These are phyloP conservation scores for Acacia crassicarpa DNA, from an alignment of 306 rosid genomes.

Conservation along the genomic window DNA sequence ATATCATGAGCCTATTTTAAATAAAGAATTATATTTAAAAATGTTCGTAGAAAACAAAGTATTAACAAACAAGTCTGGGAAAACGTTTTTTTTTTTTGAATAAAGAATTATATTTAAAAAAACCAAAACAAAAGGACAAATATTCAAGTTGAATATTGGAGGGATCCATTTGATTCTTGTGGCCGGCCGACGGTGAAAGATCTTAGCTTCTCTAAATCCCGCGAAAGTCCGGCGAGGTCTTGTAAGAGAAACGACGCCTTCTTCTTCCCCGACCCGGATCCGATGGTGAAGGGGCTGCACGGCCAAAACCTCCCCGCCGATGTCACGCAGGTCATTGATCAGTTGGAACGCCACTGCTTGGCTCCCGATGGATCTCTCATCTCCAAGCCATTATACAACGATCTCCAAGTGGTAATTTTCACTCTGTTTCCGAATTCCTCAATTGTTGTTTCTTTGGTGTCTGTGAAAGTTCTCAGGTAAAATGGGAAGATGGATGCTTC, in stretches of 20 bases:
- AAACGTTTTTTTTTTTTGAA: neutral
- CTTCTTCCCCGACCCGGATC: neutral
- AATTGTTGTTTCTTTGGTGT: conserved; percentile 7
- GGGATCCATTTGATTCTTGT: neutral
- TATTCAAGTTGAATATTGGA: neutral
- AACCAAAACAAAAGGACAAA: neutral
- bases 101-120: neutral
- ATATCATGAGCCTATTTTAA: no score
- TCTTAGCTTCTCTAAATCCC: neutral
- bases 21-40: no score
- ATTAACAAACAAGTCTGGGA: neutral
- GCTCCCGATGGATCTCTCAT: conserved; percentile 91
- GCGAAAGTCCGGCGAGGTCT: neutral
- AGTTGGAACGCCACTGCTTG: conserved; percentile 89
- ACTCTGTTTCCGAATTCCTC: conserved; percentile 25
- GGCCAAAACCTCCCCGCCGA: conserved; percentile 73
- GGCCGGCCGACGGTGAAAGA: neutral
- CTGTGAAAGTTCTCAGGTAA: conserved; percentile 19
- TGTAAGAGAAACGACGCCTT: conserved; percentile 23
- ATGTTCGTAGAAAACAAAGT: neutral
- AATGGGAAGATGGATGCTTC: conserved; percentile 11
- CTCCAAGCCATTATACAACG: conserved; percentile 75
- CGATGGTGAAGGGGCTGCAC: conserved; percentile 78
- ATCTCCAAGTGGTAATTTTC: conserved; percentile 66
- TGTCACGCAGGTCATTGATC: conserved; percentile 75